Conservation (phyloP, 2,329 filamentous ascomycete species). For the Pseudogymnoascus sp. region DNA sequence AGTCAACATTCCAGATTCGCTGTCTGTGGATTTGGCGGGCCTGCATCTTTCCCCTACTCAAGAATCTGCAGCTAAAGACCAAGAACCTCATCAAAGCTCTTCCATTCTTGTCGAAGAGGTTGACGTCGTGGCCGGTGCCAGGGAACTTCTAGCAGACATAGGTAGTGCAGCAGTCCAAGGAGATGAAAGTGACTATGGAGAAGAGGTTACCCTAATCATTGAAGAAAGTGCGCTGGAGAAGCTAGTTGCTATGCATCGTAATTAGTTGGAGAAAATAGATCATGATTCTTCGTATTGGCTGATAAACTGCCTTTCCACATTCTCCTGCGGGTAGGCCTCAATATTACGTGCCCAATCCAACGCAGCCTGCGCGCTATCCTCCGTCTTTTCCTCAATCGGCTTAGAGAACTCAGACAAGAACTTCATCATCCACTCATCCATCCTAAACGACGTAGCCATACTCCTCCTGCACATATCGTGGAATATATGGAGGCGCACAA, state of each 20-base stretch:
- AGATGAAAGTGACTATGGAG: not conserved
- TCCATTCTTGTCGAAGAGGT: too few relatives aligned
- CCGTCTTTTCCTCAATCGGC: slow-evolving; percentile 24
- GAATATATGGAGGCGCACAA: slow-evolving; percentile 34
- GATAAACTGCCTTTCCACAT: not conserved
- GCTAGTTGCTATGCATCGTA: not conserved
- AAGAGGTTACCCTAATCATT: not conserved
- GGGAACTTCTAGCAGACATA: not conserved
- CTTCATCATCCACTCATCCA: slow-evolving; percentile 36
- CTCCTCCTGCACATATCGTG: slow-evolving; percentile 34
- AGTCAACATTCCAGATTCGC: not conserved
- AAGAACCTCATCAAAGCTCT: not conserved
- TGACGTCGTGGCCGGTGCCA: not conserved
- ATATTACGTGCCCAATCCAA: not conserved
- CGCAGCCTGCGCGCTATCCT: not conserved
- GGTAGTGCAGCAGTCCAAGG: not conserved
- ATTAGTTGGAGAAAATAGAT: not conserved
- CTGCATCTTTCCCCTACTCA: not conserved
- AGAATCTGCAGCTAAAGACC: not conserved
- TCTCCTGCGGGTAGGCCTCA: not conserved
- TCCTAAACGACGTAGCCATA: slow-evolving; percentile 32
- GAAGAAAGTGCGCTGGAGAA: not conserved
- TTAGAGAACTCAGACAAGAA: slow-evolving; percentile 31
- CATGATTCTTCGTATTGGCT: not conserved
- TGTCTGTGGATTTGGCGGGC: not conserved